These are phyloP conservation scores for Wickerhamiella dianesei DNA, from an alignment of 805 yeast genomes.

Conservation along the genomic window DNA sequence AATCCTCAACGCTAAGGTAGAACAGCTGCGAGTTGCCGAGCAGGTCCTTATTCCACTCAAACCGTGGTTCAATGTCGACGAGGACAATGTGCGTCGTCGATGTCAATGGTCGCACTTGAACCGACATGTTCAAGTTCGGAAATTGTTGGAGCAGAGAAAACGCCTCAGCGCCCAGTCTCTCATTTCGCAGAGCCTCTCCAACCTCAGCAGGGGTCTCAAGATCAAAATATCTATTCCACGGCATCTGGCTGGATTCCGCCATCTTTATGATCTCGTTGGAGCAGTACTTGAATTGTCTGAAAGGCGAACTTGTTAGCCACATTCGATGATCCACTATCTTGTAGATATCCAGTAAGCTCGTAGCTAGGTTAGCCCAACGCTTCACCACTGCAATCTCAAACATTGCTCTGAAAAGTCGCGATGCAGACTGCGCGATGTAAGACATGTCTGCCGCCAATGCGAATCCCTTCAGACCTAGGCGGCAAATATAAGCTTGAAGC, in stretches of 20 bases:
- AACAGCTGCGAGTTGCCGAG: slow-evolving; percentile 61
- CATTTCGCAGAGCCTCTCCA: slow-evolving; percentile 67
- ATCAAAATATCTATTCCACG: slow-evolving; percentile 66
- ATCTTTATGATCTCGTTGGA: slow-evolving; percentile 58
- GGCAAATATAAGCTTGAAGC: slow-evolving; percentile 76
- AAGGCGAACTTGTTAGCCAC: slow-evolving; percentile 76
- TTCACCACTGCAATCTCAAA: slow-evolving; percentile 60
- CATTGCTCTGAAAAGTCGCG: slow-evolving; percentile 73
- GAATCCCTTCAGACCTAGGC: slow-evolving; percentile 65
- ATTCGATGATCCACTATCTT: slow-evolving; percentile 67
- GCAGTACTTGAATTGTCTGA: slow-evolving; percentile 65
- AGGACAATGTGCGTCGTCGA: slow-evolving; percentile 51
- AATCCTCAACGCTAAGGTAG: slow-evolving; percentile 62
- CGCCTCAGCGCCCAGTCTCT: slow-evolving; percentile 40
- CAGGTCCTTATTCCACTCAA: slow-evolving; percentile 58
- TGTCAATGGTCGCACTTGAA: slow-evolving; percentile 65
- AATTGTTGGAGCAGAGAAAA: slow-evolving; percentile 52
- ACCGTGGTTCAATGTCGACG: slow-evolving; percentile 52
- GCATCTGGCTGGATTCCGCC: slow-evolving; percentile 67
- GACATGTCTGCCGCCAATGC: slow-evolving; percentile 89
- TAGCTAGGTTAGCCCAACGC: slow-evolving; percentile 57
- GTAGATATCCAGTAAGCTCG: slow-evolving; percentile 46
- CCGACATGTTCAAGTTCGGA: slow-evolving; percentile 50
- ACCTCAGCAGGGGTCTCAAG: slow-evolving; percentile 58
- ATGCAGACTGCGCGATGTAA: slow-evolving; percentile 85